phyloP scores from a whole-genome alignment of 148 eudicot species.

The Fagopyrum esculentum region DNA sequence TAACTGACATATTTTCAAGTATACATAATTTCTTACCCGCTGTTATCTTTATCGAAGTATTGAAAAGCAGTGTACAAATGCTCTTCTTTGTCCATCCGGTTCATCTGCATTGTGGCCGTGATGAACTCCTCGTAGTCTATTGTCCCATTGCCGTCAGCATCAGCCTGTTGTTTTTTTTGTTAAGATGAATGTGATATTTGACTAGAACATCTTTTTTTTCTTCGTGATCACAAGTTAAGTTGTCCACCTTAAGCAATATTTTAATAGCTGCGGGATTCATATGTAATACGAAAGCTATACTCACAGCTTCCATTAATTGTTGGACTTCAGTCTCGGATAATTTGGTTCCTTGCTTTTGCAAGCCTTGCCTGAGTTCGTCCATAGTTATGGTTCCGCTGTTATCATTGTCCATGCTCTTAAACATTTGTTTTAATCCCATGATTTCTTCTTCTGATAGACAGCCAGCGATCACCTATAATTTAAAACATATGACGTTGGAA shows the following conservation, averaged over 20 bases:
- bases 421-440: slow-evolving; percentile 57
- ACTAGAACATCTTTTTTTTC: no score
- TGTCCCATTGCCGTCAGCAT: slow-evolving; percentile 89
- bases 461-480: slow-evolving; percentile 16
- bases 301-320: slow-evolving; percentile 56
- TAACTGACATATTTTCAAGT: not conserved
- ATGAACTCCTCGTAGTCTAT: slow-evolving; percentile 98
- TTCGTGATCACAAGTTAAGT: no score
- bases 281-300: not conserved
- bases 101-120: slow-evolving; percentile 92
- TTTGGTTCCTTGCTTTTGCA: slow-evolving; percentile 45
- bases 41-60: slow-evolving; percentile 85
- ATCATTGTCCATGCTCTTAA: slow-evolving; percentile 47
- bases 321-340: slow-evolving; percentile 45
- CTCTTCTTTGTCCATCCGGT: slow-evolving; percentile 90
- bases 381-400: slow-evolving; percentile 53
- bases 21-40: slow-evolving; percentile 45
- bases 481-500: not conserved
- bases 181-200: no score
- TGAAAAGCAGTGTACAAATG: slow-evolving; percentile 95
- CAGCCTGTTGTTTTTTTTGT: slow-evolving; percentile 39
- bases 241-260: no score
- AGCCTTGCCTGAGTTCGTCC: slow-evolving; percentile 49
- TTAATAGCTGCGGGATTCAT: no score
- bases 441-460: slow-evolving; percentile 59